These are phyloP conservation scores for Byssochlamys sp. DNA, from an alignment of 2,329 filamentous ascomycete species.

Conservation along the genomic window DNA sequence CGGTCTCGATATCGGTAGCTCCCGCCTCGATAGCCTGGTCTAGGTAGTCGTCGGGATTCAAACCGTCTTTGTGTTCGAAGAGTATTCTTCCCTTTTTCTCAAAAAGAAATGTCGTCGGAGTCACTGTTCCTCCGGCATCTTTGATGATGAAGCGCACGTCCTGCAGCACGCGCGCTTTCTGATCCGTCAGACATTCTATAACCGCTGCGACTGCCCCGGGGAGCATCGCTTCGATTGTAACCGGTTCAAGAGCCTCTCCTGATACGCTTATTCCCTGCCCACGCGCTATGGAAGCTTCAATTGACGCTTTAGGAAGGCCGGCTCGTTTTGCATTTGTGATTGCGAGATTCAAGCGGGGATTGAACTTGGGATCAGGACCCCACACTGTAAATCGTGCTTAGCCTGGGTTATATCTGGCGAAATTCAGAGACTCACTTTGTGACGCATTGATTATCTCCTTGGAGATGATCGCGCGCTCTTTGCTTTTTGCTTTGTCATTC, in stretches of 20 bases:
- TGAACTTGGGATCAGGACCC: conserved; percentile 63
- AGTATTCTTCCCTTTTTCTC: conserved; percentile 65
- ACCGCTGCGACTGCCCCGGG: conserved; percentile 65
- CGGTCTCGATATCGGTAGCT: conserved; percentile 47
- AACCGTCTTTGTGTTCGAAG: conserved; percentile 51
- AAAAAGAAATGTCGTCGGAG: conserved; percentile 76
- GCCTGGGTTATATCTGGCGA: conserved; percentile 4
- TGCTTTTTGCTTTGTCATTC: conserved; percentile 66
- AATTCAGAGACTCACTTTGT: conserved; percentile 47
- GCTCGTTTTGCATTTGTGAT: conserved; percentile 73
- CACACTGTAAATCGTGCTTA: conserved; percentile 45
- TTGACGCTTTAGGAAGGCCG: conserved; percentile 71
- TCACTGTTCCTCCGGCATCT: conserved; percentile 57
- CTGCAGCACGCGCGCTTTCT: conserved; percentile 61
- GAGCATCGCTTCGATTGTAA: conserved; percentile 72
- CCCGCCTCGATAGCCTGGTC: conserved; percentile 78
- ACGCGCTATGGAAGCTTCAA: conserved; percentile 76
- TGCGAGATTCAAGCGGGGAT: conserved; percentile 64
- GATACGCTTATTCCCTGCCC: conserved; percentile 73
- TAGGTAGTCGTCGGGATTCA: conserved; percentile 60
- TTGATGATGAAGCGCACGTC: conserved; percentile 66
- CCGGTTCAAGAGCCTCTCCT: conserved; percentile 64
- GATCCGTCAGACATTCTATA: conserved; percentile 78
- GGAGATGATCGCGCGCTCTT: conserved; percentile 56
- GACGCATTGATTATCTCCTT: conserved; percentile 66